Evolutionary conservation across 2,329 filamentous ascomycete genomes (phyloP).

Genomic region (Trichophyton equinum): DNA sequence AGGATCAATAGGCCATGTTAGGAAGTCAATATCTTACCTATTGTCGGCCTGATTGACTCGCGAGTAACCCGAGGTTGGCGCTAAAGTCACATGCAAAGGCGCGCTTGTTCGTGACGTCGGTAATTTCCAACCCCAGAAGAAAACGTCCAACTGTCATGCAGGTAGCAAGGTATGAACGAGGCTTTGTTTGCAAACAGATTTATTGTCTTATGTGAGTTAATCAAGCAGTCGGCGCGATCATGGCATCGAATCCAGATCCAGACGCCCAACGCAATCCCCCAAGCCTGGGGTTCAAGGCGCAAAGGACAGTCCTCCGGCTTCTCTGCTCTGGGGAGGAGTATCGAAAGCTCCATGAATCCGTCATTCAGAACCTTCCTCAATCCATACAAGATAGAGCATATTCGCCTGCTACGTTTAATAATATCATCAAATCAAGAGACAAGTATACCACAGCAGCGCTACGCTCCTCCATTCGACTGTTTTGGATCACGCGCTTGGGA

Average conservation of each 20-base stretch:
- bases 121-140: neutral
- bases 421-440: conserved; percentile 41
- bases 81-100: neutral
- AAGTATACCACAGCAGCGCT: conserved; percentile 60
- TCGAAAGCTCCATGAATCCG: conserved; percentile 67
- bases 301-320: conserved; percentile 63
- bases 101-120: neutral
- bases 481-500: conserved; percentile 49
- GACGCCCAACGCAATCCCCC: neutral
- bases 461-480: conserved; percentile 58
- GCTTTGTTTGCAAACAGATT: neutral
- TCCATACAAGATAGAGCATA: conserved; percentile 44
- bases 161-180: neutral
- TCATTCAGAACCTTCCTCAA: conserved; percentile 57
- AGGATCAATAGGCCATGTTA: too few species aligned
- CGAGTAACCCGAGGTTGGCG: neutral
- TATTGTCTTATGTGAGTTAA: neutral
- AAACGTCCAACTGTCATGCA: neutral
- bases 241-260: conserved; percentile 6
- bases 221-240: neutral
- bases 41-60: too few species aligned
- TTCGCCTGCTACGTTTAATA: conserved; percentile 40
- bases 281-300: conserved; percentile 48
- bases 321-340: conserved; percentile 71
- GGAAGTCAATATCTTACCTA: too few species aligned